Conservation (phyloP, 2,329 filamentous ascomycete genomes). For the Trichothecium sympodiale region DNA sequence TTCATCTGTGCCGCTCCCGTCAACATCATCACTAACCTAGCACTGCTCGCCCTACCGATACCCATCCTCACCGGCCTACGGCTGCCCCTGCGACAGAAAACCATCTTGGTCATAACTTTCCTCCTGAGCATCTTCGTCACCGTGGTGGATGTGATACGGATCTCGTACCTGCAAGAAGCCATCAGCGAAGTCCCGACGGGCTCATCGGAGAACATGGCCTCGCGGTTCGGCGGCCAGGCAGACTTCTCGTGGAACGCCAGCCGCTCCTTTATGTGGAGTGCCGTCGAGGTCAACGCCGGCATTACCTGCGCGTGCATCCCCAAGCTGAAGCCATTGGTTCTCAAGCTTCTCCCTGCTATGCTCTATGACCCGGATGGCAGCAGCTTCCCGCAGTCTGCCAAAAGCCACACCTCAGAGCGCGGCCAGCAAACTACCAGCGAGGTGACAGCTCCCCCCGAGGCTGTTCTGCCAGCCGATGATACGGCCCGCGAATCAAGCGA, state of each 20-base stretch:
- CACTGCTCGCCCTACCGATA: slow-evolving; percentile 72
- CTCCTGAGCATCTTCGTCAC: slow-evolving; percentile 66
- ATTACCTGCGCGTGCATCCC: slow-evolving; percentile 91
- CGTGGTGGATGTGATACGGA: slow-evolving; percentile 77
- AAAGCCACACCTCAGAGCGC: background rate
- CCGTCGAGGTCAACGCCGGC: slow-evolving; percentile 81
- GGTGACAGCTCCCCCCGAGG: background rate
- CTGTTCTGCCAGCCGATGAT: background rate
- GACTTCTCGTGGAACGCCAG: slow-evolving; percentile 66
- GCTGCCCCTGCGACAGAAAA: slow-evolving; percentile 75
- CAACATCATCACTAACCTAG: slow-evolving; percentile 85
- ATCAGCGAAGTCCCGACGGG: slow-evolving; percentile 30
- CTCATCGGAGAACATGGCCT: slow-evolving; percentile 21
- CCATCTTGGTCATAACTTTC: slow-evolving; percentile 78
- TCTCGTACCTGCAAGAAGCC: slow-evolving; percentile 79
- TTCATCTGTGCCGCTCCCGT: slow-evolving; percentile 71
- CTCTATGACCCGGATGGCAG: slow-evolving; percentile 40
- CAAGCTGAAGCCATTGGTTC: slow-evolving; percentile 75
- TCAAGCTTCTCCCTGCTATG: slow-evolving; percentile 48
- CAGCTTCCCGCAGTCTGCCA: slow-evolving; percentile 9
- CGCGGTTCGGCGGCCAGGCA: slow-evolving; percentile 38
- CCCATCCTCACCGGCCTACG: slow-evolving; percentile 81
- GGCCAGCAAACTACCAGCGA: background rate
- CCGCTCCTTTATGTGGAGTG: slow-evolving; percentile 85
- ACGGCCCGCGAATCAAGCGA: slow-evolving; percentile 4